Evolutionary conservation across 129 eudicot genomes (phyloP).

Genomic region (Flaveria brownii): DNA sequence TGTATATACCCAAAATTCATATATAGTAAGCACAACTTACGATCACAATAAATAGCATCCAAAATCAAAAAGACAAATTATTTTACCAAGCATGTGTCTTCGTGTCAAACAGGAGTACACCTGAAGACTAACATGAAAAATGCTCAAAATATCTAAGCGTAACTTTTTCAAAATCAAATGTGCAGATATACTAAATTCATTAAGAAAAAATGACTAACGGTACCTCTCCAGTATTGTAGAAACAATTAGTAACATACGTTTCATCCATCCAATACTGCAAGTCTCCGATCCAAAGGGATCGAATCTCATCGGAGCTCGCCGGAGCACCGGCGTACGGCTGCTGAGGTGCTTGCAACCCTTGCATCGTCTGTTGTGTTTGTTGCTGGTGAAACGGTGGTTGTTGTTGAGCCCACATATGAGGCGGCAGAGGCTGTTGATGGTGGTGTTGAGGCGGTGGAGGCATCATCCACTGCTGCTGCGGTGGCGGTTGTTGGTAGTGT

Average conservation of each 20-base stretch:
- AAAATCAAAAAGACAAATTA: too few relatives aligned
- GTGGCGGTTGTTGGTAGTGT: constrained; percentile 49
- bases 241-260: constrained; percentile 55
- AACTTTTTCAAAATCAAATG: too few relatives aligned
- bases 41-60: too few relatives aligned
- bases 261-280: constrained; percentile 99
- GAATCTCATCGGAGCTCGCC: constrained; percentile 63
- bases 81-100: too few relatives aligned
- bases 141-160: too few relatives aligned
- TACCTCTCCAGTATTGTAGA: constrained; percentile 81
- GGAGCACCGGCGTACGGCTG: constrained; percentile 44
- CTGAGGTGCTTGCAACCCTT: constrained; percentile 31
- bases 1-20: too few relatives aligned
- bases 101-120: too few relatives aligned
- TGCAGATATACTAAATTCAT: not conserved
- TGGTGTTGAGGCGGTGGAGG: constrained; percentile 47
- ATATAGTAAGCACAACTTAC: too few relatives aligned
- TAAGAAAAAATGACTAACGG: not conserved
- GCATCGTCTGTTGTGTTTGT: constrained; percentile 5
- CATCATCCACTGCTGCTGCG: constrained; percentile 58
- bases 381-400: constrained; percentile 44
- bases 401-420: constrained; percentile 42
- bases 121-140: too few relatives aligned
- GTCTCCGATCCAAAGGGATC: constrained; percentile 94
- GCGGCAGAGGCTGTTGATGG: constrained; percentile 39